Conservation (phyloP, 2,329 filamentous ascomycete genomes). For the Fusarium cicatricum region DNA sequence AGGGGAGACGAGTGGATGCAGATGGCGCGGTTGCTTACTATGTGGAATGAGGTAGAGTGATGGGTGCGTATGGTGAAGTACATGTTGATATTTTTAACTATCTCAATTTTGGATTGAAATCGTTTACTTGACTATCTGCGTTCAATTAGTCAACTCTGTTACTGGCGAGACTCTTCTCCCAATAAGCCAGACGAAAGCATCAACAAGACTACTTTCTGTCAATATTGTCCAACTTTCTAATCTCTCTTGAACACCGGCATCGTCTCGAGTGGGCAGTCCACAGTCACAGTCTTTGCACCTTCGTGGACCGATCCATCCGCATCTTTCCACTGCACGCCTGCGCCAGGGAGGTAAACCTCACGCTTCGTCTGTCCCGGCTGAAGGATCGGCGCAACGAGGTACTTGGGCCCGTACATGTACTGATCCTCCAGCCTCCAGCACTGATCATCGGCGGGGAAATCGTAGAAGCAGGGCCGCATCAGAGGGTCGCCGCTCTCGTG, state of each 20-base stretch:
- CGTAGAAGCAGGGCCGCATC: slow-evolving; percentile 70
- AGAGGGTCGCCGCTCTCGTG: slow-evolving; percentile 67
- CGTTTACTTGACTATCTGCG: too few relatives aligned
- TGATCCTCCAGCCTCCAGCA: slow-evolving; percentile 67
- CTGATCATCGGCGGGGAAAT: slow-evolving; percentile 63
- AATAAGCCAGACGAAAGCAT: too few relatives aligned
- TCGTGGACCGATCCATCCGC: neutral
- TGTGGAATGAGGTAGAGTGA: slow-evolving; percentile 48
- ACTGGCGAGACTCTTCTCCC: too few relatives aligned
- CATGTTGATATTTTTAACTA: too few relatives aligned
- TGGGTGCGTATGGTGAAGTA: neutral
- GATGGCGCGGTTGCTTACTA: slow-evolving; percentile 36
- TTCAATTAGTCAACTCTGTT: too few relatives aligned
- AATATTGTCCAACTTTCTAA: too few relatives aligned
- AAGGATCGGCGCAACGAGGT: slow-evolving; percentile 66
- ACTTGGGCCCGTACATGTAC: slow-evolving; percentile 70
- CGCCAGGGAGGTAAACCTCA: slow-evolving; percentile 61
- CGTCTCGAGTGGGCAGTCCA: slow-evolving; percentile 2
- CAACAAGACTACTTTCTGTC: too few relatives aligned
- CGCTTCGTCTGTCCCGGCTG: slow-evolving; percentile 54
- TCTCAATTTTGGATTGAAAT: too few relatives aligned
- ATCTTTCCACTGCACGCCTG: slow-evolving; percentile 1
- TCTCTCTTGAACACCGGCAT: slow-evolving; percentile 6
- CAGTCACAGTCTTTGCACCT: neutral
- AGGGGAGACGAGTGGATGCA: slow-evolving; percentile 40